Evolutionary conservation across 108 stramenopile species (phyloP).

Genomic region (Pseudonitzschia multiseries): DNA sequence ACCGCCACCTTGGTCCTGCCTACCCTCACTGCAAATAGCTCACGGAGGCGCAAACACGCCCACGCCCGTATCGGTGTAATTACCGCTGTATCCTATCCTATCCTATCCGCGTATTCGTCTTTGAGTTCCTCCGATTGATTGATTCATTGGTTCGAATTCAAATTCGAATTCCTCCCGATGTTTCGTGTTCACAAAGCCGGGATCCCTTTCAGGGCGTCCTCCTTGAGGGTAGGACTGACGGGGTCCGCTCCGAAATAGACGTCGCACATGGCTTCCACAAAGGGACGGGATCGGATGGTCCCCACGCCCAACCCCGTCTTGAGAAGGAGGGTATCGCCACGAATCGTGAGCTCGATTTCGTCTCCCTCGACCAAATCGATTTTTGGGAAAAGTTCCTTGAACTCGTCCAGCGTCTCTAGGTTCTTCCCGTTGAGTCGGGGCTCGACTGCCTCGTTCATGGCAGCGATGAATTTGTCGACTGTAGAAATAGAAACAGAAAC

Average conservation of each 20-base stretch:
- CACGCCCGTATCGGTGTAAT: too few species aligned
- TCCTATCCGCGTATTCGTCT: too few species aligned
- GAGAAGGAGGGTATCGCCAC: slow-evolving; percentile 79
- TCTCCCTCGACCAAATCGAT: slow-evolving; percentile 85
- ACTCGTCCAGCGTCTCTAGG: slow-evolving; percentile 77
- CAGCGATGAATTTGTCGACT: slow-evolving; percentile 84
- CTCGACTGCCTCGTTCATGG: slow-evolving; percentile 81
- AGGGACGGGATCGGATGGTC: slow-evolving; percentile 65
- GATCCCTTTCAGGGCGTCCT: slow-evolving; percentile 66
- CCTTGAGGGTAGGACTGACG: slow-evolving; percentile 74
- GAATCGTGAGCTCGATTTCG: slow-evolving; percentile 89
- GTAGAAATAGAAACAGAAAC: not conserved
- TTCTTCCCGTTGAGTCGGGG: slow-evolving; percentile 86
- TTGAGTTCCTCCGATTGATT: too few species aligned
- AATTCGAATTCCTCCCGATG: too few species aligned
- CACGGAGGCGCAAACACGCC: too few species aligned
- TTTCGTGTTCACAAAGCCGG: slow-evolving; percentile 59
- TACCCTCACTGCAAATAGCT: too few species aligned
- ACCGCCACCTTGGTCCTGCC: too few species aligned
- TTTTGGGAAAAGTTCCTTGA: slow-evolving; percentile 78
- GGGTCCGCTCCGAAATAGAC: slow-evolving; percentile 82
- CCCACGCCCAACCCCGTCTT: slow-evolving; percentile 81
- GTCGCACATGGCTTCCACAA: slow-evolving; percentile 81
- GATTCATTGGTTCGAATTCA: too few species aligned
- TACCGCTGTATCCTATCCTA: too few species aligned